Base-by-base conservation (phyloP, 345 rosid genomes). In the Odontarrhena argentea region DNA sequence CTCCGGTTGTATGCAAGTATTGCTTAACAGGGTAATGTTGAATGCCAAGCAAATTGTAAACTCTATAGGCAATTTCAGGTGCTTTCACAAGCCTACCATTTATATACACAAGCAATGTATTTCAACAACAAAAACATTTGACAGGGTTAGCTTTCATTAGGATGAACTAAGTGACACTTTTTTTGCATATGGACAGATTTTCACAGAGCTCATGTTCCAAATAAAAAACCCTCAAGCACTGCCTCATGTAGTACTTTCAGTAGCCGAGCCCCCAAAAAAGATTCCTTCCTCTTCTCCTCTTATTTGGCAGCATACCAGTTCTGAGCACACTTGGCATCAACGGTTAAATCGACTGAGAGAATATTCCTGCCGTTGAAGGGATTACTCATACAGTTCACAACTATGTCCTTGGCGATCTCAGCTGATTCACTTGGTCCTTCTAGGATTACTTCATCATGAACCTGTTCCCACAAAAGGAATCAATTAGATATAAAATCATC, bases 391-490 rank as follows among this genome's bases (percentile, higher is more conserved):
- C 99, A 94, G 37, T 87, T 81, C 25, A 91, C 88, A 35, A 91
- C 97, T 60, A 91, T 85, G 48, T 78, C 80, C 83, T 83, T 91
- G 2, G 99, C 99, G 6, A 72, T 74, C 74, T 86, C 95, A 7
- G 95, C 95, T 6, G 99, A 85, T 64, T 86, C 96, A 0, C 70
- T 80, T 54, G 97, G 99, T 59, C 99, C 99, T 83, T 94, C 99
- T 79, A 91, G 78, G 71, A 94, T 94, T 69, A 94, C 97, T 85
- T 94, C 97, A 77, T 94, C 97, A 41, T 94, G 97, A 69, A 94
- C 86, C 97, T 94, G 87, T 54, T 60, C 71, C 73, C 46, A 42
- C 41, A 13, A 69, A 35, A 26, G 24, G 45, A 14, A 14, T 38
- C 47, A 45, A 37, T 68, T 26, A 58, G 24, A 58, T 57, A 57